These are phyloP conservation scores for Gossypium lobatum DNA, from an alignment of 441 rosid species.

Conservation along the genomic window DNA sequence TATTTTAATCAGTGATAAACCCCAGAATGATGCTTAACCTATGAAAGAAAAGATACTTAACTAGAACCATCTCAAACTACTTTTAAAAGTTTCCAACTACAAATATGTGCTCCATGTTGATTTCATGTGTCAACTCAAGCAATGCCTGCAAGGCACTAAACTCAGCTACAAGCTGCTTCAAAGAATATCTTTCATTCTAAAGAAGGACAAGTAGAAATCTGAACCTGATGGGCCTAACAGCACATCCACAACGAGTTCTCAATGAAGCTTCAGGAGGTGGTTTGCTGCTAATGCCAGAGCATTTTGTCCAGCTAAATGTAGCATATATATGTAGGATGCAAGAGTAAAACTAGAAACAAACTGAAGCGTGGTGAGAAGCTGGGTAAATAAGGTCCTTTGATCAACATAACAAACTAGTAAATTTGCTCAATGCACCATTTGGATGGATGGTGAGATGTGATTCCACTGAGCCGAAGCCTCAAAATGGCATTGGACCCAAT, in stretches of 20 bases:
- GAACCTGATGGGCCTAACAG: slow-evolving; percentile 91
- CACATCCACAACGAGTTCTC: slow-evolving; percentile 54
- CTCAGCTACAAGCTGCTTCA: slow-evolving; percentile 23
- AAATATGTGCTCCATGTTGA: slow-evolving; percentile 73
- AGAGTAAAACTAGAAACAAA: slow-evolving; percentile 23
- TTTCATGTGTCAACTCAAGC: slow-evolving; percentile 79
- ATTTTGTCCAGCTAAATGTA: slow-evolving; percentile 59
- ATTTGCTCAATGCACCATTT: neutral
- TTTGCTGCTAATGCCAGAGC: slow-evolving; percentile 66
- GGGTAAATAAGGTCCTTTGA: neutral
- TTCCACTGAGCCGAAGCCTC: neutral
- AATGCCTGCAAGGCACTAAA: slow-evolving; percentile 59
- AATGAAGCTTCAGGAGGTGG: slow-evolving; percentile 90
- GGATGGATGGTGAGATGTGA: neutral
- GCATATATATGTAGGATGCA: slow-evolving; percentile 30
- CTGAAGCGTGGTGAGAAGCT: neutral
- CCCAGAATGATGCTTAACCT: neutral
- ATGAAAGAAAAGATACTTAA: slow-evolving; percentile 33
- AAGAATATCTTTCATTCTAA: neutral
- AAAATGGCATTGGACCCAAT: neutral
- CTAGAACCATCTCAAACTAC: slow-evolving; percentile 68
- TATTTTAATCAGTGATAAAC: neutral
- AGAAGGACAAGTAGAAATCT: slow-evolving; percentile 7
- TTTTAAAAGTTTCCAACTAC: slow-evolving; percentile 66
- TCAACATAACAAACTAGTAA: neutral